phyloP scores from a whole-genome alignment of 805 yeast genomes.

The Candida xiaguanensis region DNA sequence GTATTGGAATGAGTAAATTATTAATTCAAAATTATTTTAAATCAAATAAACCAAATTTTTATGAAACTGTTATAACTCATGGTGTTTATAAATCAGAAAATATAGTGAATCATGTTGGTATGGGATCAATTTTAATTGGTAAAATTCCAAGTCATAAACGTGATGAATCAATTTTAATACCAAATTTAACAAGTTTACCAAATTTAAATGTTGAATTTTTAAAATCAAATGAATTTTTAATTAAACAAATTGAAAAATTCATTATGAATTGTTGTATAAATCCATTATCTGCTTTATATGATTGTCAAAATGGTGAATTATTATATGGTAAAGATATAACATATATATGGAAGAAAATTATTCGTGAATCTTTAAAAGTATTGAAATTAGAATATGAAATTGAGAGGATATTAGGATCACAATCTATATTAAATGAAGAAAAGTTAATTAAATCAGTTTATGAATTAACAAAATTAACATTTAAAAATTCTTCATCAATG shows the following conservation, averaged over 20 bases:
- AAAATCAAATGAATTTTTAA: slow-evolving; percentile 42
- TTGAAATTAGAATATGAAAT: slow-evolving; percentile 32
- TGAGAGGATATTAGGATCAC: slow-evolving; percentile 25
- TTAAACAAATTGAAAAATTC: slow-evolving; percentile 68
- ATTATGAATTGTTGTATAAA: slow-evolving; percentile 81
- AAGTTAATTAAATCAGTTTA: slow-evolving; percentile 30
- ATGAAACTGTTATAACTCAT: slow-evolving; percentile 78
- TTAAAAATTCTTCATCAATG: slow-evolving; percentile 67
- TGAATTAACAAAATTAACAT: slow-evolving; percentile 34
- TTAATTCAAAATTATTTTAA: slow-evolving; percentile 57
- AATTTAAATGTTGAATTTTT: slow-evolving; percentile 24
- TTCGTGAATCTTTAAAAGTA: slow-evolving; percentile 44
- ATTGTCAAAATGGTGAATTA: slow-evolving; percentile 76
- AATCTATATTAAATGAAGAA: slow-evolving; percentile 26
- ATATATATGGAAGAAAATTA: slow-evolving; percentile 35
- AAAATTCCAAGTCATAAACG: slow-evolving; percentile 5
- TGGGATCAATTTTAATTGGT: slow-evolving; percentile 61
- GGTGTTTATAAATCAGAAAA: slow-evolving; percentile 60
- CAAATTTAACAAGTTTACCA: slow-evolving; percentile 18
- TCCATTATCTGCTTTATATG: slow-evolving; percentile 73
- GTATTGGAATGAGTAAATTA: slow-evolving; percentile 66
- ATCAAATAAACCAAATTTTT: slow-evolving; percentile 51
- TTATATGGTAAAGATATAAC: slow-evolving; percentile 33
- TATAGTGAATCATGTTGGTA: slow-evolving; percentile 60
- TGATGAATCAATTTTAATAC: slow-evolving; percentile 18